phyloP scores from a whole-genome alignment of 1,139 yeast species.

The Pneumocystis sp. region DNA sequence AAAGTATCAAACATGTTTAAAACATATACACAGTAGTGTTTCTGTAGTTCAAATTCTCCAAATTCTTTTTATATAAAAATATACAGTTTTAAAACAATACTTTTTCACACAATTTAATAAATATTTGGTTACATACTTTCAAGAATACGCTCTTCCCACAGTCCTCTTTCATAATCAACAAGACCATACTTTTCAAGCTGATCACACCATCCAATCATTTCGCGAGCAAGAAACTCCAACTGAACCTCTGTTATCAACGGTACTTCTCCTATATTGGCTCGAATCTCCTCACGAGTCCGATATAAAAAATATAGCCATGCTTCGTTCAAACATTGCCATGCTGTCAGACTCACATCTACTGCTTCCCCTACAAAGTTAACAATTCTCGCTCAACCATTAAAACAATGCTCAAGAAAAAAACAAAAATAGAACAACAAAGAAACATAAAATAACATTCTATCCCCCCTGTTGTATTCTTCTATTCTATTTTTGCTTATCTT shows the following conservation, averaged over 20 bases:
- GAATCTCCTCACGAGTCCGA: background rate
- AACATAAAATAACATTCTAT: background rate
- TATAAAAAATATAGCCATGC: background rate
- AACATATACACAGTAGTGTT: no score
- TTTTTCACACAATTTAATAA: no score
- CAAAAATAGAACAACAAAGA: background rate
- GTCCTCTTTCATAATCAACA: slow-evolving; percentile 14
- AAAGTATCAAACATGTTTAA: no score
- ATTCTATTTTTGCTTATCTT: background rate
- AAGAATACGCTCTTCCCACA: slow-evolving; percentile 13
- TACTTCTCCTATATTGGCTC: background rate
- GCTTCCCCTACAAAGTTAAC: background rate
- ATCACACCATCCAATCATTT: background rate
- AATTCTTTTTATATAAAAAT: no score
- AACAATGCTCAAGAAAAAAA: background rate
- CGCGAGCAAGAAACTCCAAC: background rate
- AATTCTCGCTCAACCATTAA: background rate
- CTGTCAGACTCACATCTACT: background rate
- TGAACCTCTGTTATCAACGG: background rate
- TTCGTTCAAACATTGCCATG: background rate
- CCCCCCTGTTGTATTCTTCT: background rate
- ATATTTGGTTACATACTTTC: slow-evolving; percentile 3
- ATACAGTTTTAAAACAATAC: no score
- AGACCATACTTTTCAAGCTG: slow-evolving; percentile 8
- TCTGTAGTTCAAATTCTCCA: no score